Conservation (phyloP, 1,284 basidiomycete genomes). For the Ceratobasidium sp. region DNA sequence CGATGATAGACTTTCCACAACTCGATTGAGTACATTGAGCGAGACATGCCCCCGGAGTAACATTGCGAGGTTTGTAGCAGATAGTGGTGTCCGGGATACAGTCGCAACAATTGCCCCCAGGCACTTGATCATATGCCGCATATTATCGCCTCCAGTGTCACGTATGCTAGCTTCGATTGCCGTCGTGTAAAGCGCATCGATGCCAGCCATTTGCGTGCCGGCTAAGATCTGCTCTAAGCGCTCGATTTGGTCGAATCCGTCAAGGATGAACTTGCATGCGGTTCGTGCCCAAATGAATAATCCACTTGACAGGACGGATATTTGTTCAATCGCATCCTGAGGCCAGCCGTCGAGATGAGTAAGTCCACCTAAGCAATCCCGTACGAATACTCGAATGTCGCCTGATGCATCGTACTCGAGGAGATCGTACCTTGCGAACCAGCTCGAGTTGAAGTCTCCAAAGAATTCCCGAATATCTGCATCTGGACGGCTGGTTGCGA, state of each 20-base stretch:
- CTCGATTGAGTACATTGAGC: neutral
- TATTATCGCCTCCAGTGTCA: neutral
- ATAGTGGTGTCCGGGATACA: neutral
- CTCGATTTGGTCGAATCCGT: neutral
- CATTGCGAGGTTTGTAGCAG: neutral
- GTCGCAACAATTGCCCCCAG: neutral
- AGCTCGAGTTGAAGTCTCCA: too few relatives aligned
- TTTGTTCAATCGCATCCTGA: neutral
- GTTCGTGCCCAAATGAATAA: slow-evolving; percentile 32
- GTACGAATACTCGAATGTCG: neutral
- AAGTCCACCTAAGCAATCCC: neutral
- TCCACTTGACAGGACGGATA: slow-evolving; percentile 4
- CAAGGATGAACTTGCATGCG: neutral
- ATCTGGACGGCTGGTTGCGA: slow-evolving; percentile 42
- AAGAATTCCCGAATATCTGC: neutral
- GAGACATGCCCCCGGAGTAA: neutral
- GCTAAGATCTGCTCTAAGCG: neutral
- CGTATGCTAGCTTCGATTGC: neutral
- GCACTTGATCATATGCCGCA: neutral
- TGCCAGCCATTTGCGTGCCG: neutral
- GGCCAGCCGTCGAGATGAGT: neutral
- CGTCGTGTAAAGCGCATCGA: neutral
- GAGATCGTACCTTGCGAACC: neutral
- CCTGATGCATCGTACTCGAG: neutral
- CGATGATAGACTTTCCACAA: slow-evolving; percentile 1